Evolutionary conservation across 1,284 basidiomycete species (phyloP).

Genomic region (Trichosporon asahii): DNA sequence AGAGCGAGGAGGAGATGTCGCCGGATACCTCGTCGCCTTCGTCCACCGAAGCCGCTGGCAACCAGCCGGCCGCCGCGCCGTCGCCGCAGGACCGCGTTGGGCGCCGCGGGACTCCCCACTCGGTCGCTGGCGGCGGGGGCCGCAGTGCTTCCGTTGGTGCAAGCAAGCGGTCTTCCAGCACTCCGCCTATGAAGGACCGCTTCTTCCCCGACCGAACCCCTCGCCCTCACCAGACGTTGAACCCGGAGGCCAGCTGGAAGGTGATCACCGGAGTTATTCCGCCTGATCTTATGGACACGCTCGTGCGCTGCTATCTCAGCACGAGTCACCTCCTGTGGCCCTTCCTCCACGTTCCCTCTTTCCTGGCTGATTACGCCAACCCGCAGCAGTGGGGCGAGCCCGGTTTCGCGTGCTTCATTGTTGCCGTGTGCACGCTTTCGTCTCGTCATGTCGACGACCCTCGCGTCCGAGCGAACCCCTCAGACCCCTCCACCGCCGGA

Average conservation of each 20-base stretch:
- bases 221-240: conserved; percentile 64
- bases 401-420: conserved; percentile 84
- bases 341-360: conserved; percentile 83
- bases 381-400: conserved; percentile 89
- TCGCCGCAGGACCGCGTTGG: conserved; percentile 10
- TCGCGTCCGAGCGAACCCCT: conserved; percentile 72
- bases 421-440: conserved; percentile 79
- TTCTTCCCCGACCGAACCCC: conserved; percentile 65
- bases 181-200: conserved; percentile 33
- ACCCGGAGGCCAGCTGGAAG: conserved; percentile 64
- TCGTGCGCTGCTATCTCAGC: conserved; percentile 61
- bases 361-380: conserved; percentile 81
- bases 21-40: conserved; percentile 26
- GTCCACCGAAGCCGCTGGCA: conserved; percentile 13
- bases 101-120: conserved; percentile 10
- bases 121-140: not conserved
- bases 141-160: conserved; percentile 20
- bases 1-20: conserved; percentile 17
- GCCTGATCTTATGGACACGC: conserved; percentile 81
- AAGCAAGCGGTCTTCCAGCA: conserved; percentile 22
- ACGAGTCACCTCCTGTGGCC: conserved; percentile 88
- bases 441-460: conserved; percentile 86
- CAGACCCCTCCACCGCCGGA: conserved; percentile 77
- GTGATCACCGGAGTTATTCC: conserved; percentile 78
- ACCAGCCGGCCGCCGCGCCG: not conserved